A percentile compares a stretch with the other conserved stretches of the same genome.
These are phyloP conservation scores for Fraxinus dipetala DNA, from an alignment of 305 asterid species.

Conservation along the genomic window DNA sequence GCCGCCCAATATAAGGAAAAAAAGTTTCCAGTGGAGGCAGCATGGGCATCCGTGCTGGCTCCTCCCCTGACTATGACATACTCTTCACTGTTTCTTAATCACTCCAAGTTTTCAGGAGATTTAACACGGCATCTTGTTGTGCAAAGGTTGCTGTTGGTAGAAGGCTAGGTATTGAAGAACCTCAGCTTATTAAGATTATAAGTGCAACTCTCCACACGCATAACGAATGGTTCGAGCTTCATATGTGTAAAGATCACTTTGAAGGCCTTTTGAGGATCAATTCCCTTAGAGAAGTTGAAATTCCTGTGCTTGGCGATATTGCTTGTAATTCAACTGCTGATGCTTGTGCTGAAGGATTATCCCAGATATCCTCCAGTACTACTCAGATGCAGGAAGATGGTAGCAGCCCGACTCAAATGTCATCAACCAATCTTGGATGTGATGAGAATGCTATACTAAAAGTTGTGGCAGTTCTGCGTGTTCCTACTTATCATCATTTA, in stretches of 20 bases:
- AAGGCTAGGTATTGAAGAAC: constrained; percentile 84
- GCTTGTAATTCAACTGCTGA: constrained; percentile 54
- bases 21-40: too few relatives aligned
- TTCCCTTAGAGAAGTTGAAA: constrained; percentile 65
- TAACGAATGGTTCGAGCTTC: constrained; percentile 89
- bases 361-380: constrained; percentile 60
- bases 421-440: constrained; percentile 59
- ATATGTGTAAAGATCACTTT: constrained; percentile 92
- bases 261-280: constrained; percentile 73
- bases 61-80: too few relatives aligned
- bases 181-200: constrained; percentile 85
- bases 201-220: constrained; percentile 78
- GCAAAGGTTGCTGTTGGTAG: constrained; percentile 81
- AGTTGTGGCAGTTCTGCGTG: constrained; percentile 66
- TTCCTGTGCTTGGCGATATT: constrained; percentile 53
- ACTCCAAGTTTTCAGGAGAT: neutral
- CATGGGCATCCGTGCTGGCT: too few relatives aligned
- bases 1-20: too few relatives aligned
- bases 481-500: neutral
- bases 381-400: constrained; percentile 67
- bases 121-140: constrained; percentile 26
- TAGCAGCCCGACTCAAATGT: constrained; percentile 61
- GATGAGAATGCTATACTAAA: constrained; percentile 83
- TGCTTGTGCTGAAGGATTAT: constrained; percentile 66
- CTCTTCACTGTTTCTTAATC: neutral